Evolutionary conservation across 139 green algal genomes (phyloP), one percentile per base, ranked within the genome.

Genomic region (Chlorella sp.): DNA sequence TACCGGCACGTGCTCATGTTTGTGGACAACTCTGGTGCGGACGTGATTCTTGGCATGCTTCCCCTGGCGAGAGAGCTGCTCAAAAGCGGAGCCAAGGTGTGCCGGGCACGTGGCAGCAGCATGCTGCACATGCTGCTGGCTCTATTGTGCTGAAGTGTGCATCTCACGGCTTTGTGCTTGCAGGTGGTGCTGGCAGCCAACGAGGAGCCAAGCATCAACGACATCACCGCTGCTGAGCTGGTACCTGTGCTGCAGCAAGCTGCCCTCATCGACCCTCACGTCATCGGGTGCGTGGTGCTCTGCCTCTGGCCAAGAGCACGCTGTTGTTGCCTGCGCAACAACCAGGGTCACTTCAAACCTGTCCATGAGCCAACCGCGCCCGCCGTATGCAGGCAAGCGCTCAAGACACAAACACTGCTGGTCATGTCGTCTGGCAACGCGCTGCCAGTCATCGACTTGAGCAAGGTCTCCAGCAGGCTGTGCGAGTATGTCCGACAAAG

Each of bases 161-260:
- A n/a, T n/a, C n/a, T n/a, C n/a, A n/a, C n/a, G n/a, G n/a, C 35
- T 34, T 31, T 66, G 55, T 20, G 59, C 2, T 1, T 33, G 26
- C 63, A 81, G 78, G 82, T 97, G 3, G 74, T 96, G 22, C 66
- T 98, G 1, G 88, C 91, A 0, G 93, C 91, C 51, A 98, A 98
- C 76, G 75, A 84, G 0, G 55, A 80, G 0, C 85, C 91, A 3
- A 85, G 81, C 32, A 93, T 98, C 74, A 98, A 98, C 79, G 93
- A 98, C 86, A 92, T 97, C 61, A 98, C 94, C 10, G 88, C 85
- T 1, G 62, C 65, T 2, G 93, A 98, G 83, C 87, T 98, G 30
- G 34, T 69, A 22, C 77, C 73, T 0, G 61, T 95, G 35, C 64
- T 97, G 66, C 49, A 35, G 1, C 6, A 49, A 31, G 81, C 83